Evolutionary conservation across 2,329 filamentous ascomycete genomes (phyloP).

Genomic region (Xylariaceae sp.): DNA sequence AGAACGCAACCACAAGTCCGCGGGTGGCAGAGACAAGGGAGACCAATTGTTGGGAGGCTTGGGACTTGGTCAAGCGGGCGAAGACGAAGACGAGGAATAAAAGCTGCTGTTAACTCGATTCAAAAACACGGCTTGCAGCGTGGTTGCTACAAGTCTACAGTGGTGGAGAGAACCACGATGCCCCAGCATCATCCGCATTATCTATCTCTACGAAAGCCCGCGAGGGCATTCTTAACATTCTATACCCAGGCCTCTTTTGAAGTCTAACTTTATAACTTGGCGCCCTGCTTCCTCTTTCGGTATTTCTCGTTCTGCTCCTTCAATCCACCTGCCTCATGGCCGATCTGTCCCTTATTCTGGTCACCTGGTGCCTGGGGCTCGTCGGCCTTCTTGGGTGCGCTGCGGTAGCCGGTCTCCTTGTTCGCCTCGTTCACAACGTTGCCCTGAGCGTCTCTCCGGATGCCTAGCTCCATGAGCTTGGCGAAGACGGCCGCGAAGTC

Average conservation of each 20-base stretch:
- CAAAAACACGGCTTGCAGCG: too few relatives aligned
- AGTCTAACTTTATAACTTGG: constrained; percentile 31
- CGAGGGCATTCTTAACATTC: constrained; percentile 1
- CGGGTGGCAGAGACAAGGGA: constrained; percentile 17
- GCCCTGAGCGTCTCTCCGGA: constrained; percentile 48
- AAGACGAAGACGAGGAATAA: constrained; percentile 1
- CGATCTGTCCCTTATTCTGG: constrained; percentile 25
- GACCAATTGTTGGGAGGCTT: constrained; percentile 13
- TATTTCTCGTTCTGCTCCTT: constrained; percentile 33
- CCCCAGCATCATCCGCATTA: constrained; percentile 1
- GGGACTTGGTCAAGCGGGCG: background rate
- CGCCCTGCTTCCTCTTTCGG: constrained; percentile 28
- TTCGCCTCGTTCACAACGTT: constrained; percentile 53
- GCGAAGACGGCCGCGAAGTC: constrained; percentile 55
- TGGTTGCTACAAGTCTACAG: constrained; percentile 8
- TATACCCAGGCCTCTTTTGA: background rate
- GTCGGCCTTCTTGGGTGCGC: constrained; percentile 30
- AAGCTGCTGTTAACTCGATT: background rate
- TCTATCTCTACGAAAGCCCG: constrained; percentile 4
- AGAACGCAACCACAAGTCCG: constrained; percentile 18
- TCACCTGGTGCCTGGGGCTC: constrained; percentile 28
- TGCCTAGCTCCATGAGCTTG: constrained; percentile 57
- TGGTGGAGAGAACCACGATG: constrained; percentile 2
- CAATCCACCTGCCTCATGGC: constrained; percentile 37
- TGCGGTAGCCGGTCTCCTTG: constrained; percentile 37